Conservation (phyloP, 2,329 filamentous ascomycete genomes). For the Diaporthe sp. region DNA sequence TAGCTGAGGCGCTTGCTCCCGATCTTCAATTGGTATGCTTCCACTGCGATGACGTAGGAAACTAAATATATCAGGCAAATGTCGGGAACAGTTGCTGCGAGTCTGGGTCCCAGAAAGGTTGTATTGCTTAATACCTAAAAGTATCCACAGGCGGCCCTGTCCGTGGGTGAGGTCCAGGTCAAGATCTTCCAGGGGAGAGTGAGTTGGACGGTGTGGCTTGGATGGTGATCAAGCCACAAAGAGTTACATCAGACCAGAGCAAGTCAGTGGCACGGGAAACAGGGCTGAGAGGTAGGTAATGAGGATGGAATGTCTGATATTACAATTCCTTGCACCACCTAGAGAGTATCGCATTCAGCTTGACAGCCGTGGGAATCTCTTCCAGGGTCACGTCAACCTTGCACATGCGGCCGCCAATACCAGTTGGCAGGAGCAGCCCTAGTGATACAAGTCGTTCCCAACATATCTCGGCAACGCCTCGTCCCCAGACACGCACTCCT, state of each 20-base stretch:
- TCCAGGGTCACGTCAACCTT: constrained; percentile 82
- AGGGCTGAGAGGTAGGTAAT: neutral
- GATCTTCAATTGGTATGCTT: constrained; percentile 1
- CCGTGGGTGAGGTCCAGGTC: neutral
- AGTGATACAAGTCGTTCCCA: constrained; percentile 82
- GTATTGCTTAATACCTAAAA: constrained; percentile 16
- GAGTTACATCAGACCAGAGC: neutral
- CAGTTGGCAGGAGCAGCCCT: constrained; percentile 76
- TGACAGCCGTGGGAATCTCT: constrained; percentile 77
- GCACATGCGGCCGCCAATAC: constrained; percentile 74
- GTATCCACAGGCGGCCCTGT: constrained; percentile 8
- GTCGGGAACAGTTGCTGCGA: neutral
- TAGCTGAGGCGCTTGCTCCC: constrained; percentile 17
- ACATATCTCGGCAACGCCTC: constrained; percentile 77
- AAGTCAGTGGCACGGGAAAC: neutral
- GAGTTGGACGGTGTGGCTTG: neutral
- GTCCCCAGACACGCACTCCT: constrained; percentile 78
- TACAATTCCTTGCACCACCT: constrained; percentile 78
- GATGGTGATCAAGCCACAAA: neutral
- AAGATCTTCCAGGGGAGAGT: neutral
- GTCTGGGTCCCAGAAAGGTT: neutral
- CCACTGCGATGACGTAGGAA: constrained; percentile 22
- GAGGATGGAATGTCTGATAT: neutral
- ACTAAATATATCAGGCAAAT: constrained; percentile 18
- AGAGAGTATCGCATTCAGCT: constrained; percentile 69